phyloP scores from a whole-genome alignment of 176 grass and related monocot genomes.

The Puccinellia tenuiflora region DNA sequence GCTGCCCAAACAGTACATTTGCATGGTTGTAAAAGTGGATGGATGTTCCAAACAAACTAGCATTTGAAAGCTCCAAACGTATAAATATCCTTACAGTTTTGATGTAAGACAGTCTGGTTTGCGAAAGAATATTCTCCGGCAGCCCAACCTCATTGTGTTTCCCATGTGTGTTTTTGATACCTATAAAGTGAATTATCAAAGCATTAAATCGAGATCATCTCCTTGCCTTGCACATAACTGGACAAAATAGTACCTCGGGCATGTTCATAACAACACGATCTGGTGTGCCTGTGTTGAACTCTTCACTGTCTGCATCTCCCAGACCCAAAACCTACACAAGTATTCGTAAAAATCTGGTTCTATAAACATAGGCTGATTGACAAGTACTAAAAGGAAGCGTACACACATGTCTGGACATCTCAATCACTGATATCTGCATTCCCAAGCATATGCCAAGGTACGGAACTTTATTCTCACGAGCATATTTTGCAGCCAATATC shows the following conservation, averaged over 20 bases:
- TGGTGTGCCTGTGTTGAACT: slow-evolving; percentile 61
- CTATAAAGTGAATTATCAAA: slow-evolving; percentile 31
- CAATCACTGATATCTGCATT: slow-evolving; percentile 98
- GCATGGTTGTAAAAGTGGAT: neutral
- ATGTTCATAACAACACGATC: slow-evolving; percentile 77
- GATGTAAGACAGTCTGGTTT: slow-evolving; percentile 65
- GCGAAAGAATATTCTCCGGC: slow-evolving; percentile 65
- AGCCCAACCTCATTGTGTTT: slow-evolving; percentile 93
- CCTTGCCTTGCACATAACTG: slow-evolving; percentile 3
- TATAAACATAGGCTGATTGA: neutral
- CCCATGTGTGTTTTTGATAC: slow-evolving; percentile 98
- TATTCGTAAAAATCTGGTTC: slow-evolving; percentile 11
- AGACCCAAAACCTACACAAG: slow-evolving; percentile 58
- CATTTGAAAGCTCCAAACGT: neutral
- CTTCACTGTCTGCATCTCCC: slow-evolving; percentile 76
- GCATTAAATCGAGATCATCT: neutral
- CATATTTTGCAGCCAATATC: slow-evolving; percentile 93
- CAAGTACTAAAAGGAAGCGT: slow-evolving; percentile 17
- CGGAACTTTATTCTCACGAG: slow-evolving; percentile 87
- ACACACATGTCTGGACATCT: slow-evolving; percentile 75
- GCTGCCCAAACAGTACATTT: neutral
- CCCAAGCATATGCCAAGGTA: slow-evolving; percentile 98
- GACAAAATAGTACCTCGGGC: slow-evolving; percentile 69
- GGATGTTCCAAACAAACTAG: neutral
- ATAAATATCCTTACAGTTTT: slow-evolving; percentile 51